Base-by-base conservation (phyloP, 2,329 filamentous ascomycete genomes). In the Leptographium lundbergii region DNA sequence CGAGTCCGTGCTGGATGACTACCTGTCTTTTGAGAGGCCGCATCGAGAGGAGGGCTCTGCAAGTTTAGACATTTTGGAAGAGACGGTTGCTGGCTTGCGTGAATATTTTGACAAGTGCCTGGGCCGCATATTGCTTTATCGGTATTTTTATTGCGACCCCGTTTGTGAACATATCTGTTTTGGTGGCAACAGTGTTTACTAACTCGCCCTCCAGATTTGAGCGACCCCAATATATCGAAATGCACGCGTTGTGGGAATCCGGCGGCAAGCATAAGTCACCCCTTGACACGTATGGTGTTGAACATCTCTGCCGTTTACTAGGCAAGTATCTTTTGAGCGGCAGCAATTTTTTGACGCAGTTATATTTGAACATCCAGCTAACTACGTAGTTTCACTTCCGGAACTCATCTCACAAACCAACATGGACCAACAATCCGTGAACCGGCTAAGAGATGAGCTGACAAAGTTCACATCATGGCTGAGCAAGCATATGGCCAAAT, bases 341-440 rank as follows among this genome's bases (percentile, higher is more conserved):
- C 27, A 11, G 22, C 25, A 13, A n/a, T 36, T 14, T 19, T 45
- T 5, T 51, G 48, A 19, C 25, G 14, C n/a, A 47, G 14, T 22
- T 45, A 22, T 32, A 6, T 54, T 1, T 24, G 9, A 34, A 5
- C 7, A 29, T 27, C 7, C 25, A 14, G 10, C 54, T 54, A 52
- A 45, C 27, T 27, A 7, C 19, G 7, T 65, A 96, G 92, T 95
- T 4, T 87, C 88, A 1, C 84, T 97, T 66, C 92, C 94, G 0
- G 94, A 99, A 69, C 84, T 97, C 48, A 85, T 97, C 62, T 91
- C 91, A 4, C 94, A 99, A 71, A 99, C 94, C 57, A 97, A 97
- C 73, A 96, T 99, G 91, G 94, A 97, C 68, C 80, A 87, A 57
- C 91, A 95, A 70, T 91, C 91, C 2, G 89, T 96, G 50, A 88